Evolutionary conservation across 169 alveolate species (phyloP).

Genomic region (Plasmodium malariae): DNA sequence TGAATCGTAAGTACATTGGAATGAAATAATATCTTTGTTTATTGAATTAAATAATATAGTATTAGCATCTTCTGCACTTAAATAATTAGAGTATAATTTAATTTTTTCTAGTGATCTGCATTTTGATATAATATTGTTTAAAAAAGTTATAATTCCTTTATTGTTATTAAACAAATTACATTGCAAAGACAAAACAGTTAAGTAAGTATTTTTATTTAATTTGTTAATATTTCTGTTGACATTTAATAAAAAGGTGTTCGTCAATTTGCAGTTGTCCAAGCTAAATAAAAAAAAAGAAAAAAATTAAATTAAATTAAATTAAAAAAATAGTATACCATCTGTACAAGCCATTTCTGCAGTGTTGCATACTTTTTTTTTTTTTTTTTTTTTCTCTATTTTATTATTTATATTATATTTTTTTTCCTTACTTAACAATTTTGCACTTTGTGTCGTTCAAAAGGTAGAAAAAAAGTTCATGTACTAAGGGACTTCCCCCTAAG

Average conservation of each 20-base stretch:
- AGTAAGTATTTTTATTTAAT: slow-evolving; percentile 33
- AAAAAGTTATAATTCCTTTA: slow-evolving; percentile 16
- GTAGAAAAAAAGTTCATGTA: slow-evolving; percentile 34
- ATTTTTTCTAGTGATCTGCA: slow-evolving; percentile 33
- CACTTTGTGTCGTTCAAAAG: slow-evolving; percentile 51
- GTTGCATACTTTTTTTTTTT: not conserved
- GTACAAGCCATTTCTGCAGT: not conserved
- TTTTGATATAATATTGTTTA: slow-evolving; percentile 33
- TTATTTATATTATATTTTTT: not conserved
- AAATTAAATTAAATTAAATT: no score
- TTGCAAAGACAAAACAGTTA: slow-evolving; percentile 37
- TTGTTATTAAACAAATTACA: slow-evolving; percentile 31
- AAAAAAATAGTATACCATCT: not conserved
- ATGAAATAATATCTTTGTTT: slow-evolving; percentile 39
- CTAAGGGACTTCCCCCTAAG: slow-evolving; percentile 22
- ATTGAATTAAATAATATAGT: slow-evolving; percentile 8
- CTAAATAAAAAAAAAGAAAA: slow-evolving; percentile 12
- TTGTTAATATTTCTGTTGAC: slow-evolving; percentile 27
- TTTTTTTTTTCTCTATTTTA: not conserved
- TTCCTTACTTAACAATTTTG: slow-evolving; percentile 47
- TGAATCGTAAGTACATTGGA: slow-evolving; percentile 33
- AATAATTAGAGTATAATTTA: slow-evolving; percentile 8
- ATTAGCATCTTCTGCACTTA: slow-evolving; percentile 15
- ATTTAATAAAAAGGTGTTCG: slow-evolving; percentile 24
- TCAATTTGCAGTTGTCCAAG: slow-evolving; percentile 48